Evolutionary conservation across 2,329 filamentous ascomycete genomes (phyloP), one percentile per base, ranked within the genome.

Genomic region (Colletotrichum ledebouriae): DNA sequence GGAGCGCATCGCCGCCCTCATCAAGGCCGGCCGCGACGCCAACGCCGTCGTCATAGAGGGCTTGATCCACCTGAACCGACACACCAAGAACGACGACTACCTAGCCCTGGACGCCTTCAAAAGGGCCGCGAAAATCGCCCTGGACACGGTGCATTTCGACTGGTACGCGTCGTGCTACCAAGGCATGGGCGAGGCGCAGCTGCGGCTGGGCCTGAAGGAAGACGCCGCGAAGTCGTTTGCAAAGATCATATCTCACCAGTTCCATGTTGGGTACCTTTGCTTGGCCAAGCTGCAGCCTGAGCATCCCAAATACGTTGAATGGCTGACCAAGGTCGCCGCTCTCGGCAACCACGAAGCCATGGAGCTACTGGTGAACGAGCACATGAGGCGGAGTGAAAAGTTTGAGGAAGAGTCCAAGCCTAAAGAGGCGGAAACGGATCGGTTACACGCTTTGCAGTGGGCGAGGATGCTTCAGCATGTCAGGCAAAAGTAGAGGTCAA

Each of bases 31-130:
- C 29, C 73, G 71, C n/a, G 74, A 82, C 42, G 72, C 78, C 3
- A 73, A 82, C 50, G 80, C 78, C 37, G 72, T 81, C 22, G 75
- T 76, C 4, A 71, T 75, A 9, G 75, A 80, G 47, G 80, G 67
- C 41, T 52, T 63, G 34, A 13, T 68, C 15, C 44, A 62, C 47
- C 22, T 67, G 15, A 3, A 22, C 20, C 41, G 29, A 25, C n/a
- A 42, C 37, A 49, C 34, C 34, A 4, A 53, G 17, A 4, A 12
- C 4, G 34, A 60, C 17, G n/a, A 63, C 47, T 22, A 46, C n/a
- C 37, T n/a, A 9, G 57, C 69, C 41, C 25, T 60, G 15, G 63
- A 42, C 33, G 57, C 70, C 37, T 65, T 69, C 34, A 12, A 20
- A 15, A 46, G 46, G 34, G 67, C 67, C 42, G 22, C 42, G 13